phyloP scores from a whole-genome alignment of 148 eudicot genomes.

The Camellia japonica region DNA sequence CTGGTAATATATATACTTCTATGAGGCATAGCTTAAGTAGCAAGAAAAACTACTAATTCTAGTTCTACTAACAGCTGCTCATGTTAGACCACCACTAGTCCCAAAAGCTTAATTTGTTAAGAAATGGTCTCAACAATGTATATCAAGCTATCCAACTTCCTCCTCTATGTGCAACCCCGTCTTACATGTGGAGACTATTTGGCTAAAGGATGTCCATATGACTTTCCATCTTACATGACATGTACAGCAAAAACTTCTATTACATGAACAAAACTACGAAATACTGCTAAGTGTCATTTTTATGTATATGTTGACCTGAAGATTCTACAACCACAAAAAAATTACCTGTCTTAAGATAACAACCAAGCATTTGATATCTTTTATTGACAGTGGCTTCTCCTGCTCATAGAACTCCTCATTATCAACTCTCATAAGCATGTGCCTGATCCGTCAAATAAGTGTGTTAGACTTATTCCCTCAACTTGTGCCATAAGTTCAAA shows the following conservation, averaged over 20 bases:
- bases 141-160: no score
- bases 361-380: slow-evolving; percentile 80
- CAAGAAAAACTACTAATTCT: neutral
- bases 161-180: no score
- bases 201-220: neutral
- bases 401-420: slow-evolving; percentile 97
- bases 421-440: slow-evolving; percentile 96
- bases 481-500: neutral
- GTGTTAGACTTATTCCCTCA: neutral
- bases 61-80: neutral
- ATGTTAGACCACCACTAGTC: no score
- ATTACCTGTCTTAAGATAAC: slow-evolving; percentile 86
- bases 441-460: slow-evolving; percentile 48
- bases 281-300: neutral
- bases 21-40: slow-evolving; percentile 5
- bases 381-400: slow-evolving; percentile 82
- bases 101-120: no score
- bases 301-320: neutral
- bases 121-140: neutral
- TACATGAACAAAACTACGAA: neutral
- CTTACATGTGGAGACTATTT: neutral
- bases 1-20: neutral
- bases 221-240: slow-evolving; percentile 1
- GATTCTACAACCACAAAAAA: neutral
- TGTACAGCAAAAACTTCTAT: neutral